phyloP scores from a whole-genome alignment of 495 filamentous ascomycete genomes.

The Penicillium salamii region DNA sequence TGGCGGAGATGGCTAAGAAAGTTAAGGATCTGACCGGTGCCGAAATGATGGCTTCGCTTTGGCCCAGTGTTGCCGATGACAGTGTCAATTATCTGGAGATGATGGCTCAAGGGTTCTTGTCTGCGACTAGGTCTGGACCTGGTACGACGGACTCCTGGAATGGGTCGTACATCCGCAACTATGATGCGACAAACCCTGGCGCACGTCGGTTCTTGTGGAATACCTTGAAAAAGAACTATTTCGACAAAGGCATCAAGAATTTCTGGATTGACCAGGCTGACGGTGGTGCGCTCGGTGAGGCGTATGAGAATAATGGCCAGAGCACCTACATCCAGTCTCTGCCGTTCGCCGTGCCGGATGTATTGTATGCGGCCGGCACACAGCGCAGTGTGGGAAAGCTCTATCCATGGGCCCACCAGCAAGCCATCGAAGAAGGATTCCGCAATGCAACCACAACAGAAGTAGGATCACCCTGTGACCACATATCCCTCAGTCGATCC shows the following conservation, averaged over 20 bases:
- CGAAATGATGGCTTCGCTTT: conserved; percentile 34
- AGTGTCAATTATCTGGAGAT: conserved; percentile 29
- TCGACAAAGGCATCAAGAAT: conserved; percentile 26
- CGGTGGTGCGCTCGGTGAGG: conserved; percentile 28
- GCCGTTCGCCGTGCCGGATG: conserved; percentile 26
- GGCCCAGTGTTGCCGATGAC: conserved; percentile 31
- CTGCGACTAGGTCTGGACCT: conserved; percentile 24
- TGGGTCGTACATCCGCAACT: conserved; percentile 30
- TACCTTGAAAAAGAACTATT: conserved; percentile 25
- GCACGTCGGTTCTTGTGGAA: conserved; percentile 22
- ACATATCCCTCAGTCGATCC: conserved; percentile 28
- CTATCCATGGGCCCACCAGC: conserved; percentile 32
- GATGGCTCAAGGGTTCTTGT: conserved; percentile 25
- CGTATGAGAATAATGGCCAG: conserved; percentile 32
- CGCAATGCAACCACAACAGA: conserved; percentile 23
- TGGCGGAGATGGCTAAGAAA: conserved; percentile 19
- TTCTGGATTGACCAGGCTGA: conserved; percentile 37
- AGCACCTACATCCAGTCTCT: conserved; percentile 26
- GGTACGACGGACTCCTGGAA: conserved; percentile 32
- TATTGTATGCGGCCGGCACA: conserved; percentile 24
- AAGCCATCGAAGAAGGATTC: conserved; percentile 28
- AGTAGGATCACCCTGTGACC: conserved; percentile 17
- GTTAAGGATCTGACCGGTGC: conserved; percentile 28
- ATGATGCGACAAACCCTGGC: conserved; percentile 28
- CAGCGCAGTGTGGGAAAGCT: conserved; percentile 27